Percentiles rank a stretch among this genome's conserved stretches.
Evolutionary conservation across 371 early-diverging fungal genomes (phyloP).

Genomic region (Syncephalastrum contaminatum): DNA sequence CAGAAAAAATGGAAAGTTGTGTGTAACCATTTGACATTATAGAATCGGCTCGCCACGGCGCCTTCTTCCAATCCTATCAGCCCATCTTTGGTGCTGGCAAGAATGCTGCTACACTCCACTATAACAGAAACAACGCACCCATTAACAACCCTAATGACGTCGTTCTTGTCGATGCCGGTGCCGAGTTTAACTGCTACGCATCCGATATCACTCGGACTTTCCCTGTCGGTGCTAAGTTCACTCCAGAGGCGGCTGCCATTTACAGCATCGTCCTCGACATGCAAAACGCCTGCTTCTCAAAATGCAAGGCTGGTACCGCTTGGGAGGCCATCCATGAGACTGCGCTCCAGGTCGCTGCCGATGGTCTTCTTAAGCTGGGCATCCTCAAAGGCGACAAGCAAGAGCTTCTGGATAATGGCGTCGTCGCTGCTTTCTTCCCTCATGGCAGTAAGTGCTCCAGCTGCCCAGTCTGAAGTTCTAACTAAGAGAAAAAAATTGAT

Average conservation of each 20-base stretch:
- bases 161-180: conserved; percentile 88
- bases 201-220: conserved; percentile 90
- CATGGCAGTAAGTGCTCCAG: conserved; percentile 67
- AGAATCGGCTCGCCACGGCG: conserved; percentile 64
- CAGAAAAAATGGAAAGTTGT: not conserved
- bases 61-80: conserved; percentile 81
- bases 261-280: conserved; percentile 85
- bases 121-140: conserved; percentile 69
- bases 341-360: conserved; percentile 69
- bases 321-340: conserved; percentile 91
- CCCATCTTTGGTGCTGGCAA: conserved; percentile 83
- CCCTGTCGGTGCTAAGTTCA: conserved; percentile 83
- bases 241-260: conserved; percentile 70
- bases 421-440: conserved; percentile 89
- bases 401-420: conserved; percentile 65
- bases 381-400: conserved; percentile 71
- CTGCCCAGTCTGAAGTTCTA: too few relatives aligned
- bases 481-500: not conserved
- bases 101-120: conserved; percentile 84
- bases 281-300: conserved; percentile 70
- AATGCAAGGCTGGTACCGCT: conserved; percentile 76
- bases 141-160: conserved; percentile 43
- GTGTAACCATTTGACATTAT: not conserved
- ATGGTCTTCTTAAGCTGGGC: conserved; percentile 76
- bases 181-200: conserved; percentile 80